Conservation (phyloP, 2,329 filamentous ascomycete species). For the Scytalidium lignicola region DNA sequence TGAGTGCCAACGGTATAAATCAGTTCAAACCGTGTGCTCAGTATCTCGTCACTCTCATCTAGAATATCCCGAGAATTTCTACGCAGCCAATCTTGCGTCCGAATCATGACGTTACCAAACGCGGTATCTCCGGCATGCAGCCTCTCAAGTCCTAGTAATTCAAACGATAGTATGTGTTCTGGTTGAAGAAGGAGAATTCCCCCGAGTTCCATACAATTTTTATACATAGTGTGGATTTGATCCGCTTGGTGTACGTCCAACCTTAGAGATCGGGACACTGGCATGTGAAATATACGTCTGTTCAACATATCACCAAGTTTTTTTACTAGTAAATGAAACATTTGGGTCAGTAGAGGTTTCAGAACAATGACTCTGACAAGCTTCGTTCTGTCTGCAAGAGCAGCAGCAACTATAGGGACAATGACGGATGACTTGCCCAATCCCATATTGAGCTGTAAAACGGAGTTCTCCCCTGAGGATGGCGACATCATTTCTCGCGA, state of each 20-base stretch:
- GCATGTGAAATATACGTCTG: constrained; percentile 50
- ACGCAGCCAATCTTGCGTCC: constrained; percentile 41
- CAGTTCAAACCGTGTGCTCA: constrained; percentile 55
- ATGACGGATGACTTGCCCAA: constrained; percentile 68
- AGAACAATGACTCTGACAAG: constrained; percentile 56
- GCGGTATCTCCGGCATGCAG: constrained; percentile 26
- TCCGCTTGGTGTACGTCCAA: constrained; percentile 28
- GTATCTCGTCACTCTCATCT: constrained; percentile 62
- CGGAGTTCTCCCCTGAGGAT: constrained; percentile 35
- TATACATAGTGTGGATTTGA: constrained; percentile 33
- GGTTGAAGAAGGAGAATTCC: constrained; percentile 58
- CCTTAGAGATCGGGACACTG: constrained; percentile 48
- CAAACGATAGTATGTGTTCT: constrained; percentile 59
- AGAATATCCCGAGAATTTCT: constrained; percentile 47
- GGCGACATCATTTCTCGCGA: constrained; percentile 49
- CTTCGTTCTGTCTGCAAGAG: constrained; percentile 43
- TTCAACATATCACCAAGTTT: constrained; percentile 52
- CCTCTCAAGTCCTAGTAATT: constrained; percentile 54
- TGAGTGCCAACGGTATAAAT: constrained; percentile 58
- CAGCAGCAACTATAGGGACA: constrained; percentile 54
- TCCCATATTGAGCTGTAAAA: constrained; percentile 68
- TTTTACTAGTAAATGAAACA: constrained; percentile 48
- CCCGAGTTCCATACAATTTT: constrained; percentile 41
- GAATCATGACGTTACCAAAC: constrained; percentile 31
- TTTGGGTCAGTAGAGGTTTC: constrained; percentile 57